A percentile compares a stretch with the other conserved stretches of the same genome.
These are phyloP conservation scores for Suillus sp. DNA, from an alignment of 768 basidiomycete species.

Conservation along the genomic window DNA sequence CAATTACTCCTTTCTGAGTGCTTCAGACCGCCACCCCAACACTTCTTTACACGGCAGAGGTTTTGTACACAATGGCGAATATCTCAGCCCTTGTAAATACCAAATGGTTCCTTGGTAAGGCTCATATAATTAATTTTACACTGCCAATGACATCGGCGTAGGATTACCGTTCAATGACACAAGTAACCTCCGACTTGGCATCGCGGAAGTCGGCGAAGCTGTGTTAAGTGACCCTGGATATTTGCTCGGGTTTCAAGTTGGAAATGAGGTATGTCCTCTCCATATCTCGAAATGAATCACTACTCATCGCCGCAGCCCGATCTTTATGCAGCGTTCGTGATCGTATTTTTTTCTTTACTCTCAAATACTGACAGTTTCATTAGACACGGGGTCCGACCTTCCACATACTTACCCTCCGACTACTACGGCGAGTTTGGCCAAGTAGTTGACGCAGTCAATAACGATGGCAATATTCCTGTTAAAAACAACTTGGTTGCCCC, in stretches of 20 bases:
- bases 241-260: conserved; percentile 50
- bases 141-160: neutral
- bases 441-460: conserved; percentile 26
- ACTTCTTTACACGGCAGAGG: conserved; percentile 48
- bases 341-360: neutral
- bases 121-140: neutral
- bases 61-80: conserved; percentile 53
- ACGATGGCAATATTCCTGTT: conserved; percentile 22
- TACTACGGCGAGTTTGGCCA: conserved; percentile 36
- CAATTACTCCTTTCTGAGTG: conserved; percentile 26
- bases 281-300: conserved; percentile 39
- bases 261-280: conserved; percentile 49
- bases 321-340: conserved; percentile 40
- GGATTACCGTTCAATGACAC: conserved; percentile 24
- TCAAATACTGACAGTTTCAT: neutral
- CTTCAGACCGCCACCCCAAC: conserved; percentile 51
- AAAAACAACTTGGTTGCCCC: conserved; percentile 35
- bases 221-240: conserved; percentile 40
- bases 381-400: conserved; percentile 33
- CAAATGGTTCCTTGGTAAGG: conserved; percentile 49
- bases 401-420: conserved; percentile 29
- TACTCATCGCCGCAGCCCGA: conserved; percentile 40
- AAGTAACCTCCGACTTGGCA: conserved; percentile 32
- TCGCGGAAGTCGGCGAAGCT: conserved; percentile 43
- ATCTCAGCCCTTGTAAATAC: conserved; percentile 44